Evolutionary conservation across 768 basidiomycete species (phyloP), one percentile per base, ranked within the genome.

Genomic region (Gautieria morchelliformis): DNA sequence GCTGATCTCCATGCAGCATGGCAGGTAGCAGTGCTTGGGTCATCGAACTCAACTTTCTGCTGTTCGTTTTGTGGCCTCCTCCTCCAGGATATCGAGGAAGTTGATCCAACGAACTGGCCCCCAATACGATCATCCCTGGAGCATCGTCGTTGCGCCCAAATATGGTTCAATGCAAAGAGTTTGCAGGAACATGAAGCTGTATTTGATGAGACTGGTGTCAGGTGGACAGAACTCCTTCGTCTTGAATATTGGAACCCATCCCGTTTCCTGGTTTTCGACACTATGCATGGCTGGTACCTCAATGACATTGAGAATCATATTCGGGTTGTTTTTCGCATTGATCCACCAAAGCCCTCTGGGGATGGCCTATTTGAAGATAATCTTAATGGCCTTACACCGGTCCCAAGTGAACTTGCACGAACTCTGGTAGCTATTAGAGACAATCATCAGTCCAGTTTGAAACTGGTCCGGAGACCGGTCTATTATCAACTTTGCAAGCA

Each of bases 1-100:
- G 64, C 57, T 10, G 69, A 74, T 56, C 66, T 74, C 12, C 66
- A n/a, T 24, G 24, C 45, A 10, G 45, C 45, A n/a, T 24, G 45
- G 17, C 9, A 47, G 20, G 19, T 24, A 24, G 19, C 45, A 9
- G 45, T 19, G 8, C 19, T 47, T 10, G 17, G n/a, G 24, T 9
- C 45, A 8, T n/a, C 20, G 14, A 42, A 10, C 40, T n/a, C 39
- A 8, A 42, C 7, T 10, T 20, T 42, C 22, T 54, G 19, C 20
- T 54, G 40, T 32, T 41, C 53, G 15, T 40, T 41, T 11, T 54
- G 53, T 20, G 12, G 17, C 22, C 40, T 40, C 15, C 5, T 5
- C 14, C 10, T n/a, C 27, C 11, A 22, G 32, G 53, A 54, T 22
- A 54, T 41, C 32, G 27, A 44, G 39, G 27, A 54, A 5, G 15